phyloP scores from a whole-genome alignment of 768 basidiomycete genomes.

The Tulasnella sp. region DNA sequence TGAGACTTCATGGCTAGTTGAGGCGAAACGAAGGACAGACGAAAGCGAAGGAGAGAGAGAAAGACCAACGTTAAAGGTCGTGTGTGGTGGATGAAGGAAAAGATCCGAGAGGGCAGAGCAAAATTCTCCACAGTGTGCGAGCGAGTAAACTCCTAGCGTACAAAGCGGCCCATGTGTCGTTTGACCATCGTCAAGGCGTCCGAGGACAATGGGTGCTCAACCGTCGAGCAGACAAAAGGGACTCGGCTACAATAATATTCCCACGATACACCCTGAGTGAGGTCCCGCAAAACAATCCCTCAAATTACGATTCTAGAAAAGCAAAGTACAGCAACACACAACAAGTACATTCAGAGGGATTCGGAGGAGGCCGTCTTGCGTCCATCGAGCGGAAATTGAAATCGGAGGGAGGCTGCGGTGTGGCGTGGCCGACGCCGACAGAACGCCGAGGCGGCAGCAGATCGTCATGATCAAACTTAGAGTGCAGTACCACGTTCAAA shows the following conservation, averaged over 20 bases:
- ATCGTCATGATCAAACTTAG: slow-evolving; percentile 37
- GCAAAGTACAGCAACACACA: not conserved
- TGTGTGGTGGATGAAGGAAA: not conserved
- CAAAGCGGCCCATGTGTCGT: not conserved
- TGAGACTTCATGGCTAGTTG: not conserved
- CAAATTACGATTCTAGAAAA: not conserved
- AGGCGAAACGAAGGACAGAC: not conserved
- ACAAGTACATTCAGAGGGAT: not conserved
- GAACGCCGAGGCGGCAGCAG: too few relatives aligned
- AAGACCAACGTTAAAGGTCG: not conserved
- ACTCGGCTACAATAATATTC: not conserved
- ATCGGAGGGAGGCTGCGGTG: not conserved
- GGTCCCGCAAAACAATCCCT: not conserved
- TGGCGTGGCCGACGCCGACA: not conserved
- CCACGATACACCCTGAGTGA: not conserved
- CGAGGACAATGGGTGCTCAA: not conserved
- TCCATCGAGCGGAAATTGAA: not conserved
- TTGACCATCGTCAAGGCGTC: not conserved
- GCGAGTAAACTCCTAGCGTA: not conserved
- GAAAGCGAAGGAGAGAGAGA: not conserved
- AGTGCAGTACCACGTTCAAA: slow-evolving; percentile 96
- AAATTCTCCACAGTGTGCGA: not conserved
- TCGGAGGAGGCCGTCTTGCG: not conserved
- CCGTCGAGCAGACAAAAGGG: not conserved
- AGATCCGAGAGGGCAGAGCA: not conserved